Evolutionary conservation across 73 alveolate genomes (phyloP), one percentile per base, ranked within the genome.

Genomic region (Durusdinium trenchii): DNA sequence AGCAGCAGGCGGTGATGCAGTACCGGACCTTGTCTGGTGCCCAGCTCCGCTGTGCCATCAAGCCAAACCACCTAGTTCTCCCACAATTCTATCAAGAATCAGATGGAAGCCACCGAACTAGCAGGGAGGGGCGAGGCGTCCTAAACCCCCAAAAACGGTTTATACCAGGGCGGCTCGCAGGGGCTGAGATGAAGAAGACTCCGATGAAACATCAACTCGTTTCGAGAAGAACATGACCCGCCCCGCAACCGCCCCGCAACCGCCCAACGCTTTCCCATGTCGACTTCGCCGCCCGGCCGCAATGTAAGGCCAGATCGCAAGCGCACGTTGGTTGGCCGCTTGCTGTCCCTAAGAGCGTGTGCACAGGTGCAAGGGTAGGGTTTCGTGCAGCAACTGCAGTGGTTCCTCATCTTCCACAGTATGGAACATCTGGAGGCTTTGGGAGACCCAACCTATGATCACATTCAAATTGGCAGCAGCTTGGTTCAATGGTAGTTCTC

Each of bases 261-360:
- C n/a, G n/a, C n/a, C n/a, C n/a, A n/a, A n/a, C n/a, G n/a, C n/a
- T n/a, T n/a, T n/a, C n/a, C n/a, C n/a, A n/a, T n/a, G n/a, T n/a
- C n/a, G n/a, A n/a, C n/a, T n/a, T n/a, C n/a, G n/a, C n/a, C n/a
- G n/a, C n/a, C n/a, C n/a, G n/a, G n/a, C n/a, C n/a, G n/a, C n/a
- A n/a, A n/a, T n/a, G n/a, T n/a, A n/a, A n/a, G n/a, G 98, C 89
- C 60, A 91, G 98, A 91, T 76, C 83, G 82, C 45, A 91, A 91
- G 98, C 52, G 98, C 67, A 91, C 98, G 35, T 57, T 91, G 98
- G n/a, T 69, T 40, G 98, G 98, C 48, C 98, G 98, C 0, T 50
- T 91, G 89, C 76, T 91, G 78, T 76, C 90, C 4, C 76, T 91
- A 36, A n/a, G 98, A 23, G 98, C 98, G 46, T 91, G 98, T 9